Percentiles rank a stretch among this genome's conserved stretches.
Conservation (phyloP, 345 rosid genomes). For the Gynandropsis gynandra region DNA sequence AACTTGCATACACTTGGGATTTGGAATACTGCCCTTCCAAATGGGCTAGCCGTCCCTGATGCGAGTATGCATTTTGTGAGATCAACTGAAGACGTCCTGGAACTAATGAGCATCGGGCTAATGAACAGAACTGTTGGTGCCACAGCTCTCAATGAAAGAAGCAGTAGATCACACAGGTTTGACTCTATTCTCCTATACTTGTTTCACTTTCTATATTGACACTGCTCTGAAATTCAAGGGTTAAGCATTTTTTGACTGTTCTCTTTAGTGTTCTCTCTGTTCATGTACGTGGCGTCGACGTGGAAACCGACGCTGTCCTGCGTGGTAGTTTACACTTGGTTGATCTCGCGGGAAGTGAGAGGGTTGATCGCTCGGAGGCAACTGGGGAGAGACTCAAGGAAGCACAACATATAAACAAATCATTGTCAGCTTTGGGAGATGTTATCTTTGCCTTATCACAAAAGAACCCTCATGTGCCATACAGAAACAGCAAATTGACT, state of each 20-base stretch:
- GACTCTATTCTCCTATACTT: constrained; percentile 15
- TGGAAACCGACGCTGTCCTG: constrained; percentile 58
- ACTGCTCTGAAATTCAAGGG: background rate
- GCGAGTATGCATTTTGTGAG: constrained; percentile 84
- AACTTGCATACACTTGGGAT: constrained; percentile 97
- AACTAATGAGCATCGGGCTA: constrained; percentile 76
- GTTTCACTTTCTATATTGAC: constrained; percentile 5
- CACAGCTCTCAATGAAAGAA: constrained; percentile 89
- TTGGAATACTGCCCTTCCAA: constrained; percentile 88
- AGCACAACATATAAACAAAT: constrained; percentile 95
- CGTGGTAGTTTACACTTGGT: constrained; percentile 85
- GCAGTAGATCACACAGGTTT: constrained; percentile 98
- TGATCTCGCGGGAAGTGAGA: constrained; percentile 98
- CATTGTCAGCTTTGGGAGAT: constrained; percentile 92
- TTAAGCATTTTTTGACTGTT: constrained; percentile 13
- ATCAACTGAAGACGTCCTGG: constrained; percentile 76
- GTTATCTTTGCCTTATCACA: constrained; percentile 88
- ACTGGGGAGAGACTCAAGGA: constrained; percentile 93
- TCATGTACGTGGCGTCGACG: constrained; percentile 75
- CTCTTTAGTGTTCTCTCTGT: constrained; percentile 81
- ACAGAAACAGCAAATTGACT: constrained; percentile 92
- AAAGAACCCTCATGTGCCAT: constrained; percentile 81
- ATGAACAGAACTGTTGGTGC: constrained; percentile 88
- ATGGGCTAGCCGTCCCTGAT: constrained; percentile 97
- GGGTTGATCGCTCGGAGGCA: constrained; percentile 95